Conservation (phyloP, 2,329 filamentous ascomycete genomes). For the Epichloe gansuensis region DNA sequence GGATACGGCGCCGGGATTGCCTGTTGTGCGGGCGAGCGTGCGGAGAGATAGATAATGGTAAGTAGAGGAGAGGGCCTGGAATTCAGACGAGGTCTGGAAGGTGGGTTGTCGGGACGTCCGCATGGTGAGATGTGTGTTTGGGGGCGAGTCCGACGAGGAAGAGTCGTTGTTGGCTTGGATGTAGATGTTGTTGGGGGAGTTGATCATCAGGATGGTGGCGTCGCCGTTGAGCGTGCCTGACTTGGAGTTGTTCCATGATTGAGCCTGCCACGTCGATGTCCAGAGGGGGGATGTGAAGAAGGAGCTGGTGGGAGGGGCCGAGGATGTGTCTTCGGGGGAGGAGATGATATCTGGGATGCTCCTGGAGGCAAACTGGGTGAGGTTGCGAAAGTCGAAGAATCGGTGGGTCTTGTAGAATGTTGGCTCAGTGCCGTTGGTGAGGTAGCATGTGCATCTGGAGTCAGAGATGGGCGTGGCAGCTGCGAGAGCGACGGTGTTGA, state of each 20-base stretch:
- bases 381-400: slow-evolving; percentile 38
- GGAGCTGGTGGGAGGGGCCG: slow-evolving; percentile 17
- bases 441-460: slow-evolving; percentile 31
- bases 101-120: slow-evolving; percentile 29
- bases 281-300: slow-evolving; percentile 26
- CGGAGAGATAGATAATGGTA: slow-evolving; percentile 27
- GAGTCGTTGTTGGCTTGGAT: slow-evolving; percentile 23
- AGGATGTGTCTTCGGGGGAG: slow-evolving; percentile 16
- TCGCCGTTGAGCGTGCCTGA: slow-evolving; percentile 1
- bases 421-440: slow-evolving; percentile 31
- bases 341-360: slow-evolving; percentile 20
- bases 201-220: slow-evolving; percentile 23
- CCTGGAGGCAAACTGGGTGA: slow-evolving; percentile 22
- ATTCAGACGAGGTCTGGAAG: slow-evolving; percentile 37
- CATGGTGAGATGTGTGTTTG: slow-evolving; percentile 33
- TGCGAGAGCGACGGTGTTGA: neutral
- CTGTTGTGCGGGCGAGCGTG: slow-evolving; percentile 37
- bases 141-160: neutral
- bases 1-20: slow-evolving; percentile 34
- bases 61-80: slow-evolving; percentile 22
- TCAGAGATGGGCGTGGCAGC: slow-evolving; percentile 12
- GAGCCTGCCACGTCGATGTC: slow-evolving; percentile 25
- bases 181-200: slow-evolving; percentile 32
- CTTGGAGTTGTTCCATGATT: slow-evolving; percentile 26
- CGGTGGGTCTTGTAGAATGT: slow-evolving; percentile 31